Evolutionary conservation across 192 early-diverging fungal genomes (phyloP).

Genomic region (Funneliformis mosseae): DNA sequence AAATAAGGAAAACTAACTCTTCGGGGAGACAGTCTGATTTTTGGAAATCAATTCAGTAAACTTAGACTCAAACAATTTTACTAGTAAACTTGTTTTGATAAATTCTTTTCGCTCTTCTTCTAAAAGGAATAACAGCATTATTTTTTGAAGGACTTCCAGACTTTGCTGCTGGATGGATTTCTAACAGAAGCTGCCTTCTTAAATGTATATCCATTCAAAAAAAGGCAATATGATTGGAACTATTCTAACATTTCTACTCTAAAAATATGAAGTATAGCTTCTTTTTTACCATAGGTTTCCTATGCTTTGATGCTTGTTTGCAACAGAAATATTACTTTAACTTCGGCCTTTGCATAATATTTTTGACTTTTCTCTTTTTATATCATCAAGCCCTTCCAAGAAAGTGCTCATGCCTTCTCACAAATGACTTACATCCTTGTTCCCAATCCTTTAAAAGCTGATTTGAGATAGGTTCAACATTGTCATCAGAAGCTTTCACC

Average conservation of each 20-base stretch:
- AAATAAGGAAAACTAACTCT: no score
- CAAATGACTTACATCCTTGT: constrained; percentile 87
- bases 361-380: constrained; percentile 87
- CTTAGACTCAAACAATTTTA: constrained; percentile 68
- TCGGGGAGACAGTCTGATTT: constrained; percentile 55
- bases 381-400: constrained; percentile 84
- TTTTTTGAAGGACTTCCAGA: constrained; percentile 31
- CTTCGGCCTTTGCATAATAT: constrained; percentile 83
- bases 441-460: constrained; percentile 82
- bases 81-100: constrained; percentile 68
- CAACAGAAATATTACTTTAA: constrained; percentile 65
- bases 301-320: constrained; percentile 41
- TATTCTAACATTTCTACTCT: background rate
- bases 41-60: constrained; percentile 65
- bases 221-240: constrained; percentile 1
- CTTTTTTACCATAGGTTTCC: background rate
- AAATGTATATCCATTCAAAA: constrained; percentile 24
- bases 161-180: constrained; percentile 34
- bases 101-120: constrained; percentile 54
- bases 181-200: constrained; percentile 40
- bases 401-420: constrained; percentile 74
- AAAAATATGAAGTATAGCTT: constrained; percentile 8
- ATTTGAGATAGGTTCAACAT: constrained; percentile 82
- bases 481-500: constrained; percentile 81
- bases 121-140: constrained; percentile 40